These are phyloP conservation scores for Melanomma pulvis-pyrius DNA, from an alignment of 495 filamentous ascomycete species.

Conservation along the genomic window DNA sequence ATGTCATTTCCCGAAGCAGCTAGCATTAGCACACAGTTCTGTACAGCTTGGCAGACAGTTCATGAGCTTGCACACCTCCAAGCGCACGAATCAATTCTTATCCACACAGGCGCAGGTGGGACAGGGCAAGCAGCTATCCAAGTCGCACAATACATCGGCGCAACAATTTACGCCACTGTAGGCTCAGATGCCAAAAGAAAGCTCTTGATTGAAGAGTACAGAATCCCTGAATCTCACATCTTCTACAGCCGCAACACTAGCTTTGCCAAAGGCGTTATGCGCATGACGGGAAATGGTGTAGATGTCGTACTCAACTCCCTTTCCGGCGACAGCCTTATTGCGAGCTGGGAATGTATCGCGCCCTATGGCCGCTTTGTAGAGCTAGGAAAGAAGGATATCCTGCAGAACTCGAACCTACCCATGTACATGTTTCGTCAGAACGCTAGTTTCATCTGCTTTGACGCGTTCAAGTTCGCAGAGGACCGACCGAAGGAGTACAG, in stretches of 20 bases:
- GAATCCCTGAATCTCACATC: conserved; percentile 27
- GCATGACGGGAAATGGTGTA: conserved; percentile 59
- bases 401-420: conserved; percentile 39
- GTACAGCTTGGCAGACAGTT: conserved; percentile 40
- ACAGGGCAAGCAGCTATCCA: conserved; percentile 51
- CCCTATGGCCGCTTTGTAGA: conserved; percentile 64
- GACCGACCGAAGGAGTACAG: neutral
- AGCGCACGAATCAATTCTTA: conserved; percentile 47
- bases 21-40: conserved; percentile 10
- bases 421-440: conserved; percentile 32
- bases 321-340: conserved; percentile 46
- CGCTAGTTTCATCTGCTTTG: conserved; percentile 8
- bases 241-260: conserved; percentile 23
- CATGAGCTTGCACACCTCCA: conserved; percentile 39
- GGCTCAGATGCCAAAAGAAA: conserved; percentile 27
- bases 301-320: conserved; percentile 68
- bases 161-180: conserved; percentile 43
- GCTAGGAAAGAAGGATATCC: conserved; percentile 58
- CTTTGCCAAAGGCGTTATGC: conserved; percentile 53
- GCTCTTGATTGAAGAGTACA: conserved; percentile 18
- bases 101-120: conserved; percentile 51
- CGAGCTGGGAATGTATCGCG: conserved; percentile 57
- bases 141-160: conserved; percentile 43
- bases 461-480: neutral
- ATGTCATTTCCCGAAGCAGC: conserved; percentile 6